These are phyloP conservation scores for Aspergillus ellipticus DNA, from an alignment of 495 filamentous ascomycete species.

Conservation along the genomic window DNA sequence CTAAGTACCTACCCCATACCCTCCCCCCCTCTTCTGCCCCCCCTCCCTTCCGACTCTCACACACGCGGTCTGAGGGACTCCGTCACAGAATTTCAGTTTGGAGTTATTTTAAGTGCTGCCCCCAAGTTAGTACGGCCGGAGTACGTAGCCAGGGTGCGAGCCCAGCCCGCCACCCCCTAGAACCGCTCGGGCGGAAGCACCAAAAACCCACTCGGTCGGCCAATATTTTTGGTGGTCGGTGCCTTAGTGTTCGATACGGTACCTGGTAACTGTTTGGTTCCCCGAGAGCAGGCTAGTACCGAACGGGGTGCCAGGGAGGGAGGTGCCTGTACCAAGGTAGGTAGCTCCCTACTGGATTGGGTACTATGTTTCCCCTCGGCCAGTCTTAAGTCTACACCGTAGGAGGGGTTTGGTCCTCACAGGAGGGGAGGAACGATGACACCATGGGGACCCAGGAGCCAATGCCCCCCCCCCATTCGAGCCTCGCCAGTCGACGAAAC, in stretches of 20 bases:
- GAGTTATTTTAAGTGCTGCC: slow-evolving; percentile 12
- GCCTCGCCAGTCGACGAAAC: neutral
- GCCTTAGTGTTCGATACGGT: slow-evolving; percentile 14
- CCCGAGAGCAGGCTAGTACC: slow-evolving; percentile 6
- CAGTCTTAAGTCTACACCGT: neutral
- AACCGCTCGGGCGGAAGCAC: slow-evolving; percentile 32
- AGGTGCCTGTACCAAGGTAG: too few relatives aligned
- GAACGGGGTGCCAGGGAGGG: neutral
- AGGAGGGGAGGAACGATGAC: neutral
- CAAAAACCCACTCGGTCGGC: slow-evolving; percentile 21
- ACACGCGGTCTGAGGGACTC: neutral
- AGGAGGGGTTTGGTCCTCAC: neutral
- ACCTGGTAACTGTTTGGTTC: slow-evolving; percentile 15
- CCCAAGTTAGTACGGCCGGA: neutral
- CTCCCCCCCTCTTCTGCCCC: neutral
- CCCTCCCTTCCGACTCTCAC: neutral
- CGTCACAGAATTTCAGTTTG: neutral
- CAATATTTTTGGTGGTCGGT: slow-evolving; percentile 18
- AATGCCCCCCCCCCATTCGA: too few relatives aligned
- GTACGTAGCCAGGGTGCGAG: slow-evolving; percentile 1
- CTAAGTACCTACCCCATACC: too few relatives aligned
- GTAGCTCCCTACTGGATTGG: neutral
- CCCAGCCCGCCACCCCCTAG: slow-evolving; percentile 37
- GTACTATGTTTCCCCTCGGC: neutral
- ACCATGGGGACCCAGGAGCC: too few relatives aligned